Evolutionary conservation across 768 basidiomycete genomes (phyloP), one percentile per base, ranked within the genome.

Genomic region (Suillus sp.): DNA sequence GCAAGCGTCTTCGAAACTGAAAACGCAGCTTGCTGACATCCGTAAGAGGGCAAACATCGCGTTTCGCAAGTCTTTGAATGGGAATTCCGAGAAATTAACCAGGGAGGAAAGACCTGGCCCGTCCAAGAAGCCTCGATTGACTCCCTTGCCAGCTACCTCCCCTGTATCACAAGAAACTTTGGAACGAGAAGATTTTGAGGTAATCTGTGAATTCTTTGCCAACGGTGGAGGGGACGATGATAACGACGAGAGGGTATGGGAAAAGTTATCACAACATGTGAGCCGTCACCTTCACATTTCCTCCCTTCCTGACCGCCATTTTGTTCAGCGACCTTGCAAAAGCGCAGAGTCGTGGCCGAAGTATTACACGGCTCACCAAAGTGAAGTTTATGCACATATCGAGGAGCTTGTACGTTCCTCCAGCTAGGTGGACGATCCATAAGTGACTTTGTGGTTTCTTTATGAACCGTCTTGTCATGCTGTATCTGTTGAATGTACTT

Each of bases 161-260:
- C 42, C 20, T 48, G 13, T 48, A 25, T 20, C 57, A 59, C 57
- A 25, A 18, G 63, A 64, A 58, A 59, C 65, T 6, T 25, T 64
- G 57, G 69, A 73, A 58, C 69, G 42, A 63, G 73, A 79, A 56
- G 86, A 88, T 70, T 74, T 89, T n/a, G 75, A 83, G 20, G 69
- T 75, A 3, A 78, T 91, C 42, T 79, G 83, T 8, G 71, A 73
- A 11, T 90, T 88, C 67, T 86, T 90, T 67, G 83, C 82, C 13
- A 78, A 75, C 4, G 79, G 80, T 13, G 83, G 81, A 45, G 81
- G 82, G 13, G 80, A 83, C 4, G 80, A 82, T 1, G 77, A 79
- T 9, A 71, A 75, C 4, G 81, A 82, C n/a, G 76, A 77, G 27
- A 75, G 79, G n/a, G 75, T 87, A 38, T 91, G 87, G 85, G 76